Percentiles rank a stretch among this genome's conserved stretches.
Conservation (phyloP, 2,329 filamentous ascomycete species). For the Colletotrichum higginsianum region DNA sequence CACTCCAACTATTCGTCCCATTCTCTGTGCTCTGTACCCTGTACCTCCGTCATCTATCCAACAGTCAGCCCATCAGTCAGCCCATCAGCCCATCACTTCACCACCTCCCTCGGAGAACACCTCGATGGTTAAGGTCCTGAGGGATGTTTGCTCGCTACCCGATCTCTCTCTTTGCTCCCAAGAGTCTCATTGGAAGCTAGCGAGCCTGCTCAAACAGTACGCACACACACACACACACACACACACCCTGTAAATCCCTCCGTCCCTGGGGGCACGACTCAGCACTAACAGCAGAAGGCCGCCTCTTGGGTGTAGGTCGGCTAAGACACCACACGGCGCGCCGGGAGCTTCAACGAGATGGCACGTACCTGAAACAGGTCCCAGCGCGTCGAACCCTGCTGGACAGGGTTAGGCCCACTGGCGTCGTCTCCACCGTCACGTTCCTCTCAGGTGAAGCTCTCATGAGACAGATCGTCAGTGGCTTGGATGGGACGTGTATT, state of each 20-base stretch:
- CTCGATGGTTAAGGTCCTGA: background rate
- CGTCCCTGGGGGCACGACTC: no score
- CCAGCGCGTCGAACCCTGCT: conserved; percentile 14
- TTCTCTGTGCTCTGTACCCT: no score
- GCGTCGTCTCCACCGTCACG: background rate
- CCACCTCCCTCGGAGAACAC: background rate
- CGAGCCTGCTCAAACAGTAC: conserved; percentile 2
- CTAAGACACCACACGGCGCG: no score
- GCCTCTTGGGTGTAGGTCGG: no score
- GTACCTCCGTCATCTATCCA: no score
- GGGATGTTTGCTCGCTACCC: background rate
- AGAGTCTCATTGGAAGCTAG: conserved; percentile 17
- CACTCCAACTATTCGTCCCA: background rate
- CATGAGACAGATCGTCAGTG: background rate
- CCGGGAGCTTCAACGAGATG: no score
- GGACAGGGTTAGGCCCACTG: background rate
- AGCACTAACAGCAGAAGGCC: no score
- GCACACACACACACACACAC: no score
- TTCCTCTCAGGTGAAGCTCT: background rate
- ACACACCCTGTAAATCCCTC: no score
- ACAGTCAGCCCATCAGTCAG: no score
- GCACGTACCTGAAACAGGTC: background rate
- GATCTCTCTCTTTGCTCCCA: no score
- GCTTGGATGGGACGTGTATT: background rate
- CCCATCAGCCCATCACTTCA: background rate